phyloP scores from a whole-genome alignment of 1,284 basidiomycete species.

The Cystobasidium pallidum region DNA sequence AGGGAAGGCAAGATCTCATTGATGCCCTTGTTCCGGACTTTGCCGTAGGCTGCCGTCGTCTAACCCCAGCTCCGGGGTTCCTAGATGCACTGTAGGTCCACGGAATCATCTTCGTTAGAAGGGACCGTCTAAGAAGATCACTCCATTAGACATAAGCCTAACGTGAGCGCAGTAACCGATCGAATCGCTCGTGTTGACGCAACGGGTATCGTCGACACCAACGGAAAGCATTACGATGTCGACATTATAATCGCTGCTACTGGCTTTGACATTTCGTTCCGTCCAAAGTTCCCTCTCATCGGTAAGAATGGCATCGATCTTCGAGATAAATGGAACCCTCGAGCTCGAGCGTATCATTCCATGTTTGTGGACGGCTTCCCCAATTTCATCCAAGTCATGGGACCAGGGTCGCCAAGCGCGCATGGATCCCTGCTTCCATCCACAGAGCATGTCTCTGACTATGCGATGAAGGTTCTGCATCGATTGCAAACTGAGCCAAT shows the following conservation, averaged over 20 bases:
- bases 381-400: conserved; percentile 35
- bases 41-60: conserved; percentile 27
- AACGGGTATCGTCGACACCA: conserved; percentile 19
- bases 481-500: conserved; percentile 35
- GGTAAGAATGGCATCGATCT: conserved; percentile 34
- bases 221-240: conserved; percentile 40
- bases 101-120: no score
- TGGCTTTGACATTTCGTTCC: conserved; percentile 44
- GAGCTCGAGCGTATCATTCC: conserved; percentile 29
- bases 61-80: conserved; percentile 25
- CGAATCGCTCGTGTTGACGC: conserved; percentile 20
- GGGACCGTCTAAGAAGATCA: neutral
- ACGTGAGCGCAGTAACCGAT: conserved; percentile 15
- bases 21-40: conserved; percentile 33
- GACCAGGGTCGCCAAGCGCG: conserved; percentile 35
- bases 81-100: conserved; percentile 23
- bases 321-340: conserved; percentile 36
- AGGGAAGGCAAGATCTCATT: conserved; percentile 27
- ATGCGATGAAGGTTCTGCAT: conserved; percentile 31
- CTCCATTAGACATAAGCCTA: neutral
- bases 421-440: conserved; percentile 32
- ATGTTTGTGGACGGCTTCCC: conserved; percentile 32
- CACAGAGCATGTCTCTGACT: conserved; percentile 28
- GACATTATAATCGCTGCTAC: conserved; percentile 41
- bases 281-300: conserved; percentile 30